These are phyloP conservation scores for Fraxinus cuspidata DNA, from an alignment of 257 asterid genomes.

Conservation along the genomic window DNA sequence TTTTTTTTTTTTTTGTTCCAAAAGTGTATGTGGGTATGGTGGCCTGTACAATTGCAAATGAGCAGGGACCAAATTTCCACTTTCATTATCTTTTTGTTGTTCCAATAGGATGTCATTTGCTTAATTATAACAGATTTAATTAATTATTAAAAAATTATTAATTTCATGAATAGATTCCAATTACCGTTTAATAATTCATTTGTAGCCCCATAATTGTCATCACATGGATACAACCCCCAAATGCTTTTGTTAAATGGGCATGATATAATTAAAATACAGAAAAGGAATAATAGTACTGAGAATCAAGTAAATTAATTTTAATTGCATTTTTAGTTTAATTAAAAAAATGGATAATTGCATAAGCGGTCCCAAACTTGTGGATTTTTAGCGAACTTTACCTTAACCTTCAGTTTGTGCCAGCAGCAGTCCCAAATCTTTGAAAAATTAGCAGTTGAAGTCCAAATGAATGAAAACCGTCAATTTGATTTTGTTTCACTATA, in stretches of 20 bases:
- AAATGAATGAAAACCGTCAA: not conserved
- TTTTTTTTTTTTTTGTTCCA: not conserved
- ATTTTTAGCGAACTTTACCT: too few species aligned
- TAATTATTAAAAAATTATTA: not conserved
- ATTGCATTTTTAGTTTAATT: not conserved
- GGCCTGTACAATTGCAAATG: not conserved
- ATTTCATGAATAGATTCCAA: not conserved
- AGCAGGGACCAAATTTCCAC: constrained; percentile 35
- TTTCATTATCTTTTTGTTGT: constrained; percentile 17
- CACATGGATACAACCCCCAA: constrained; percentile 40
- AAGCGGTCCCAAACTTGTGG: too few species aligned
- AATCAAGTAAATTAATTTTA: not conserved
- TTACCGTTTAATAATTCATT: constrained; percentile 2
- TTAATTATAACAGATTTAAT: constrained; percentile 13
- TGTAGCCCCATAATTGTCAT: constrained; percentile 33
- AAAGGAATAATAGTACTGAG: not conserved
- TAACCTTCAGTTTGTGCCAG: too few species aligned
- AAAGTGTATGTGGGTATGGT: not conserved
- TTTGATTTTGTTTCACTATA: not conserved
- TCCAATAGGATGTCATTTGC: constrained; percentile 6
- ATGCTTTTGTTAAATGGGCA: not conserved
- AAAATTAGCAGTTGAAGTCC: too few species aligned
- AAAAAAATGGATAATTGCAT: too few species aligned
- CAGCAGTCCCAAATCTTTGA: too few species aligned
- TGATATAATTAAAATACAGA: not conserved